Percentiles rank a stretch among this genome's conserved stretches.
Conservation (phyloP, 352 stramenopile genomes). For the Pythium phragmiticola region DNA sequence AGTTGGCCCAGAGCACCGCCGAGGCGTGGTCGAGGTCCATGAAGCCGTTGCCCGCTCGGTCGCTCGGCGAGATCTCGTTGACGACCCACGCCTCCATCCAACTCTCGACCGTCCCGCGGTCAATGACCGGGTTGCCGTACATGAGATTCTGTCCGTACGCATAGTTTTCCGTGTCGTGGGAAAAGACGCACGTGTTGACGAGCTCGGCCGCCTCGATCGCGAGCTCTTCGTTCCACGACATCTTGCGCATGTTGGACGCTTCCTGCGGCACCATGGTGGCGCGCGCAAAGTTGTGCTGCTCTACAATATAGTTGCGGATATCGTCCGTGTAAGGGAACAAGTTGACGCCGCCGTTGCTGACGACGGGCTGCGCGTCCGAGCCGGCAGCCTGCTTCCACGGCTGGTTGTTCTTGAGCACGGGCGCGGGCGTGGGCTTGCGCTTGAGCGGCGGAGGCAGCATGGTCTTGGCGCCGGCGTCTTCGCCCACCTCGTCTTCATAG, state of each 20-base stretch:
- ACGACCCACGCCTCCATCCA: conserved; percentile 40
- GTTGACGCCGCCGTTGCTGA: conserved; percentile 36
- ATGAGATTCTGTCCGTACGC: conserved; percentile 44
- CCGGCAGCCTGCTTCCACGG: conserved; percentile 1
- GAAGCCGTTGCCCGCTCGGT: conserved; percentile 29
- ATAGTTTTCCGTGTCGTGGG: conserved; percentile 39
- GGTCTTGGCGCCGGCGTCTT: too few relatives aligned
- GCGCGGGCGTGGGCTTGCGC: background rate
- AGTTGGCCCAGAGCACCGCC: conserved; percentile 40
- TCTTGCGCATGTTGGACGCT: conserved; percentile 40
- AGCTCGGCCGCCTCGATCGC: conserved; percentile 40
- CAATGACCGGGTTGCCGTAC: conserved; percentile 28
- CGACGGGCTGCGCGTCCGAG: conserved; percentile 24
- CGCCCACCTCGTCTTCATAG: background rate
- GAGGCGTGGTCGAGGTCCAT: conserved; percentile 42
- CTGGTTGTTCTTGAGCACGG: background rate
- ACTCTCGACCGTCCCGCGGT: conserved; percentile 27
- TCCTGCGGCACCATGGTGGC: conserved; percentile 25
- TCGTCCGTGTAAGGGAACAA: conserved; percentile 33
- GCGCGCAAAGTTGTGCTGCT: conserved; percentile 39
- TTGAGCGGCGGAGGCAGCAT: too few relatives aligned
- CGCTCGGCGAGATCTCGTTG: conserved; percentile 33
- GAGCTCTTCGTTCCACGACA: conserved; percentile 36
- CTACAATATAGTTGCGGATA: conserved; percentile 35
- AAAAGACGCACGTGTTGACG: conserved; percentile 39